Conservation (phyloP, 2,329 filamentous ascomycete species). For the Tolypocladium amazonense region DNA sequence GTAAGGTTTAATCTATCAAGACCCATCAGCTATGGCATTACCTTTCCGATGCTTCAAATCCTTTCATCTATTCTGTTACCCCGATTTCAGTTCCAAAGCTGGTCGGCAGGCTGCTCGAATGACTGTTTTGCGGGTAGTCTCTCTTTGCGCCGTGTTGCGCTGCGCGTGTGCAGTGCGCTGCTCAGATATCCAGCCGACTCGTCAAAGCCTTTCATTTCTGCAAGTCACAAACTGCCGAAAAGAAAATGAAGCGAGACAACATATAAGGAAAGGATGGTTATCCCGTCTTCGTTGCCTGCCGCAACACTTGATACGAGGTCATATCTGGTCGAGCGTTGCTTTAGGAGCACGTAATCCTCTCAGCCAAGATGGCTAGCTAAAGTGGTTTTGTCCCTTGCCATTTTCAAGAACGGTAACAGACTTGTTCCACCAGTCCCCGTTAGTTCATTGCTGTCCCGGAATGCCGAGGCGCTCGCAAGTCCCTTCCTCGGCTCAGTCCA, state of each 20-base stretch:
- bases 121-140: background rate
- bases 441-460: constrained; percentile 34
- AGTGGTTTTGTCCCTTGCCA: constrained; percentile 73
- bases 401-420: constrained; percentile 80
- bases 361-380: constrained; percentile 21
- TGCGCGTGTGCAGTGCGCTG: too few species aligned
- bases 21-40: background rate
- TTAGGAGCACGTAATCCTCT: background rate
- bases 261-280: background rate
- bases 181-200: background rate
- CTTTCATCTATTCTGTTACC: background rate
- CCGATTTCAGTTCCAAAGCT: background rate
- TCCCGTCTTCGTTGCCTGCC: background rate
- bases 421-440: constrained; percentile 82
- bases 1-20: background rate
- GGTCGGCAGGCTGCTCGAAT: background rate
- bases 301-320: too few species aligned
- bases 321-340: background rate
- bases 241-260: too few species aligned
- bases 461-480: constrained; percentile 32
- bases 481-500: constrained; percentile 22
- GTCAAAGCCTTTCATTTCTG: background rate
- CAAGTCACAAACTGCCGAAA: too few species aligned
- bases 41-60: background rate
- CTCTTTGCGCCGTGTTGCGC: too few species aligned